phyloP scores from a whole-genome alignment of 1,139 yeast species.

The Lizanozyma gosingica region DNA sequence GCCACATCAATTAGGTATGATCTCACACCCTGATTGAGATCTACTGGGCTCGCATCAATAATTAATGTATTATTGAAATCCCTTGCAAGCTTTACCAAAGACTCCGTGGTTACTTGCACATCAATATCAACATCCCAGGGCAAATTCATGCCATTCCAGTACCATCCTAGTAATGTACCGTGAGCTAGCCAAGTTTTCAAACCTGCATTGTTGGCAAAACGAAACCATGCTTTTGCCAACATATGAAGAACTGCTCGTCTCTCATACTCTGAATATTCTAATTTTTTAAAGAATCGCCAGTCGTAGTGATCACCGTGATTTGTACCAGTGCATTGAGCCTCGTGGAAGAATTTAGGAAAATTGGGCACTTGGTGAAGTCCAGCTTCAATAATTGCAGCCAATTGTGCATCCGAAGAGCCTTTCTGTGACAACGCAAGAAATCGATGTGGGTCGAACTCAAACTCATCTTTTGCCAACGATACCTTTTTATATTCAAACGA shows the following conservation, averaged over 20 bases:
- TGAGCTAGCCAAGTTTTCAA: constrained; percentile 51
- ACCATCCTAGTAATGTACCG: constrained; percentile 53
- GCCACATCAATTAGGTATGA: constrained; percentile 44
- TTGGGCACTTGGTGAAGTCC: constrained; percentile 2
- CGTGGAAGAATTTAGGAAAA: constrained; percentile 18
- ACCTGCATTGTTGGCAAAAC: constrained; percentile 34
- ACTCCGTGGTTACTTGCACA: constrained; percentile 40
- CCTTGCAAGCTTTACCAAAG: constrained; percentile 31
- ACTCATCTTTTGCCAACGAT: constrained; percentile 6
- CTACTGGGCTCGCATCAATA: constrained; percentile 25
- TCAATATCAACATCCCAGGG: constrained; percentile 63
- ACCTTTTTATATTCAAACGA: no score
- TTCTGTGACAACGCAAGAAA: constrained; percentile 3
- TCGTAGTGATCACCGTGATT: constrained; percentile 21
- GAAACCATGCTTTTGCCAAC: constrained; percentile 44
- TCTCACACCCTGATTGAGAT: constrained; percentile 30
- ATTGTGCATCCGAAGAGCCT: background rate
- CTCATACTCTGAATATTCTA: constrained; percentile 24
- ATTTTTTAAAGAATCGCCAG: constrained; percentile 31
- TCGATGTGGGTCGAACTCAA: constrained; percentile 6
- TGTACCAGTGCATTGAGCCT: constrained; percentile 28
- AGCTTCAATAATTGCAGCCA: background rate
- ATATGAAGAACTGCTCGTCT: constrained; percentile 37
- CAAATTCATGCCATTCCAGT: constrained; percentile 48
- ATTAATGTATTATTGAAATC: constrained; percentile 40